A percentile compares a stretch with the other conserved stretches of the same genome.
Evolutionary conservation across 192 early-diverging fungal genomes (phyloP).

Genomic region (Umbelopsis isabellina): DNA sequence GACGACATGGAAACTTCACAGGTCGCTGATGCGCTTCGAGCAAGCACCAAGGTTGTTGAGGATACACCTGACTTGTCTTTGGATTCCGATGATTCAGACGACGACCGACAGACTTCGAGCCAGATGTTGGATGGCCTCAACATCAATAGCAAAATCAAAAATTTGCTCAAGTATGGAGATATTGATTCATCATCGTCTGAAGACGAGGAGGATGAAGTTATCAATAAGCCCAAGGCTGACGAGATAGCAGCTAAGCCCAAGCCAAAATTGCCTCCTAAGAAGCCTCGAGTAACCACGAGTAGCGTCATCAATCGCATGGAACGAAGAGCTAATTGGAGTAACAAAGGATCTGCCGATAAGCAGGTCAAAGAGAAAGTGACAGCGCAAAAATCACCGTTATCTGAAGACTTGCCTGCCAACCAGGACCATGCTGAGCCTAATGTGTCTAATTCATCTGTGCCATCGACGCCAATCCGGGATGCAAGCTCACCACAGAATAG

Average conservation of each 20-base stretch:
- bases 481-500: not conserved
- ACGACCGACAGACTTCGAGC: not conserved
- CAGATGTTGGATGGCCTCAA: slow-evolving; percentile 14
- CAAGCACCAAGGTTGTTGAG: no score
- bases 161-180: slow-evolving; percentile 6
- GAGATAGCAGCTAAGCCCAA: not conserved
- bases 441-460: not conserved
- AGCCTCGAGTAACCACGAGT: slow-evolving; percentile 5
- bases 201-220: not conserved
- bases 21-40: no score
- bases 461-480: not conserved
- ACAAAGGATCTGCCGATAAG: no score
- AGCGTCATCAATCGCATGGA: slow-evolving; percentile 16
- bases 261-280: not conserved
- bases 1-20: no score
- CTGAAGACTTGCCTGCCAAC: not conserved
- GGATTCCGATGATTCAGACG: slow-evolving; percentile 7
- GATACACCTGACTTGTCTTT: not conserved
- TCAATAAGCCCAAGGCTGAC: not conserved
- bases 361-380: not conserved
- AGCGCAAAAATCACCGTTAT: not conserved
- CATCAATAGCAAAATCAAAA: slow-evolving; percentile 15
- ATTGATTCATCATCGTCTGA: slow-evolving; percentile 8
- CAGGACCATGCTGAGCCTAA: not conserved
- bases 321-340: not conserved